A percentile compares a stretch with the other conserved stretches of the same genome.
Conservation (phyloP, 371 early-diverging fungal species). For the Syncephalis fuscata region DNA sequence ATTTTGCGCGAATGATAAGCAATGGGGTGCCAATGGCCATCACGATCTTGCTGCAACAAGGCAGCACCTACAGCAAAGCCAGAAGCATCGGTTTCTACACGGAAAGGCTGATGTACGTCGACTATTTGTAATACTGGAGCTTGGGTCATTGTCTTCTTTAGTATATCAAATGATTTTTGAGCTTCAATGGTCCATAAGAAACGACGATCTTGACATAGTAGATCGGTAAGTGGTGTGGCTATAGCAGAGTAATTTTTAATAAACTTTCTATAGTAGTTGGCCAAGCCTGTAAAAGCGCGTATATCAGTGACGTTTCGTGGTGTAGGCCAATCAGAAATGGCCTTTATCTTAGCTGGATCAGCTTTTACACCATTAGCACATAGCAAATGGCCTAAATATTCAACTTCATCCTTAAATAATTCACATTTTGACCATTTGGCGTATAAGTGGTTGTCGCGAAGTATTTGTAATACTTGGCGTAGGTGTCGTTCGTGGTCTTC, state of each 20-base stretch:
- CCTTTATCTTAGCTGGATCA: conserved; percentile 8
- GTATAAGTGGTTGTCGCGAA: conserved; percentile 12
- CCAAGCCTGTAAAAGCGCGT: conserved; percentile 13
- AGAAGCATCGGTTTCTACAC: conserved; percentile 8
- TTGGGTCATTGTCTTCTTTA: conserved; percentile 1
- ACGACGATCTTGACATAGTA: conserved; percentile 10
- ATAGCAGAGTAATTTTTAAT: conserved; percentile 9
- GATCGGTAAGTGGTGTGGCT: conserved; percentile 12
- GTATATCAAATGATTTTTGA: conserved; percentile 1
- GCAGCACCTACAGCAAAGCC: conserved; percentile 9
- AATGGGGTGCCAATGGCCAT: conserved; percentile 7
- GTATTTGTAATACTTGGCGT: conserved; percentile 11
- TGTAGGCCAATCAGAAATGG: conserved; percentile 4
- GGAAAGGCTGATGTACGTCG: conserved; percentile 8
- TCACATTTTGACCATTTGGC: conserved; percentile 21
- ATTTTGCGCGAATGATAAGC: conserved; percentile 12
- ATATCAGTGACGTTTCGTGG: conserved; percentile 10
- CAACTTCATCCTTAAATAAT: conserved; percentile 9
- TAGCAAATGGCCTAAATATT: conserved; percentile 19
- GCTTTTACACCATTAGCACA: conserved; percentile 8
- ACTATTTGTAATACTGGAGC: conserved; percentile 8
- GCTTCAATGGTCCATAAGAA: too few relatives aligned
- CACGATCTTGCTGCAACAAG: conserved; percentile 4
- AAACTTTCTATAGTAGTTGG: conserved; percentile 16
- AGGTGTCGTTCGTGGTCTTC: conserved; percentile 20